A percentile compares a stretch with the other conserved stretches of the same genome.
Conservation (phyloP, 169 alveolate genomes). For the Amoebophrya sp. region DNA sequence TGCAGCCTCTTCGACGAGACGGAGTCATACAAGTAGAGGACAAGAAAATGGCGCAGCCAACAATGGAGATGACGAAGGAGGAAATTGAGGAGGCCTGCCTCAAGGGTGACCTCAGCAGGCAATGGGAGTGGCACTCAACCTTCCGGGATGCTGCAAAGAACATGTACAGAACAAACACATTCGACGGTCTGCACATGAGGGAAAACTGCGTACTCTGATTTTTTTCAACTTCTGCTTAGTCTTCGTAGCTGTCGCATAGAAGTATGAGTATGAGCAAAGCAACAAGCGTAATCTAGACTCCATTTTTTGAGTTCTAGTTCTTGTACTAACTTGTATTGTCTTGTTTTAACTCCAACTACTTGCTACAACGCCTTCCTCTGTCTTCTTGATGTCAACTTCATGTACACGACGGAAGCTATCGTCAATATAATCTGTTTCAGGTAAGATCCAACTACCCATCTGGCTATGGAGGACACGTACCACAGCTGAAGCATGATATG, state of each 20-base stretch:
- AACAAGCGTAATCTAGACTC: too few relatives aligned
- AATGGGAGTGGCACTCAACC: neutral
- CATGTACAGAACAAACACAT: conserved; percentile 5
- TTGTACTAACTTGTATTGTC: too few relatives aligned
- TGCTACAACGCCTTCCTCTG: too few relatives aligned
- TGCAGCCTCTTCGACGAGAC: too few relatives aligned
- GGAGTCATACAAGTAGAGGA: too few relatives aligned
- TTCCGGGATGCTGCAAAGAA: conserved; percentile 13
- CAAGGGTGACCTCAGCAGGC: conserved; percentile 14
- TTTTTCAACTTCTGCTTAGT: too few relatives aligned
- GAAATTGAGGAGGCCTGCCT: conserved; percentile 14
- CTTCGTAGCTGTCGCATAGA: too few relatives aligned
- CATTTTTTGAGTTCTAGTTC: too few relatives aligned
- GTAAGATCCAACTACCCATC: neutral
- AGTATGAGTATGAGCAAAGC: too few relatives aligned
- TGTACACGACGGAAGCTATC: too few relatives aligned
- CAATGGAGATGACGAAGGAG: conserved; percentile 14
- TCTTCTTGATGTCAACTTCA: too few relatives aligned
- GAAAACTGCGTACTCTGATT: neutral
- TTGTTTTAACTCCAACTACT: too few relatives aligned
- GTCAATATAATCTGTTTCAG: neutral
- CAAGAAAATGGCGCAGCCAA: conserved; percentile 5
- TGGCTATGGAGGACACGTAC: neutral
- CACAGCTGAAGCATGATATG: neutral
- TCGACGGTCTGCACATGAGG: neutral